Evolutionary conservation across 257 asterid genomes (phyloP), one percentile per base, ranked within the genome.

Genomic region (Fraxinus pennsylvanica): DNA sequence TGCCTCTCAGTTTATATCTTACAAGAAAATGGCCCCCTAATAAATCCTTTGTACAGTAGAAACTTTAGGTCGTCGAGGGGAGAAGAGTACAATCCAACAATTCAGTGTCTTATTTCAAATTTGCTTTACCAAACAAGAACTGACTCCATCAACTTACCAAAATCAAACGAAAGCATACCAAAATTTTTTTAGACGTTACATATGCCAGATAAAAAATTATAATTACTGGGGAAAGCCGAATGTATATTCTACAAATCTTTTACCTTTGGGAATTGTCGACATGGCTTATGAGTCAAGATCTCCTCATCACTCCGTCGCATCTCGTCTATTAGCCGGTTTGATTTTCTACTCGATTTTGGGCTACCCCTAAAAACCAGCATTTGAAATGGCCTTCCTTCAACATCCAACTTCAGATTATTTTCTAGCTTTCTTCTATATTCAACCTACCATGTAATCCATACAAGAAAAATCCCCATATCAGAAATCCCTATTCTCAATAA

Each of bases 291-390:
- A 75, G 25, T 17, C 22, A 59, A 78, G 66, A 45, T 29, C 71
- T 80, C 84, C 68, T 80, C 87, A 22, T 89, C 85, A 39, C 90
- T 86, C 7, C 79, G 86, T 57, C 86, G 82, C 85, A 88, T 86
- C 78, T 91, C 98, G 63, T 89, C 91, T 69, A 85, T 82, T n/a
- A 79, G 76, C 33, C 79, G 88, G 74, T 74, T 75, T 22, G 84
- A 63, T 75, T 81, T 87, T 80, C 90, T 80, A 70, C 89, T 80
- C 17, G 90, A 80, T 88, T 89, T 92, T 21, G 97, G 98, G 81
- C 97, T 93, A 39, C 98, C 98, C 79, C 98, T 86, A 80, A 93
- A 93, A 80, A 92, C 95, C 81, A 93, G 14, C 98, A 93, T 93
- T 79, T 82, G 91, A 78, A 92, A 93, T 77, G 93, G 95, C 83